phyloP scores from a whole-genome alignment of 805 yeast species.

The Saccharomycopsis oosterbeekiorum region DNA sequence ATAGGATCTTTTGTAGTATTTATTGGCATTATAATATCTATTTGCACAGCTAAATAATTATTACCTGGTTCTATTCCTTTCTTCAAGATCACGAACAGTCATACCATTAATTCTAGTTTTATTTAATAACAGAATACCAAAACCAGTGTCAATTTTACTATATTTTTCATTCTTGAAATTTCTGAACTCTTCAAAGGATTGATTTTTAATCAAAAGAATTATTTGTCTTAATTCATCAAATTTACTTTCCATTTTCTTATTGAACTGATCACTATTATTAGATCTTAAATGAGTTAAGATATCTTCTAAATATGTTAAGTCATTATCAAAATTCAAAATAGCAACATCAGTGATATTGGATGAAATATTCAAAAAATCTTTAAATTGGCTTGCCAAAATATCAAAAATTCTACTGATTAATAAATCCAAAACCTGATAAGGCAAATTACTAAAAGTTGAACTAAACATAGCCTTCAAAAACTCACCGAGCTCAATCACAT shows the following conservation, averaged over 20 bases:
- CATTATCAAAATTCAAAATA: constrained; percentile 68
- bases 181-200: constrained; percentile 17
- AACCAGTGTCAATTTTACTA: constrained; percentile 12
- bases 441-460: constrained; percentile 74
- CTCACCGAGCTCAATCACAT: constrained; percentile 74
- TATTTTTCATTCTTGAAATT: constrained; percentile 15
- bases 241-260: constrained; percentile 4
- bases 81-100: constrained; percentile 11
- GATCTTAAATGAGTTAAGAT: constrained; percentile 27
- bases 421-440: constrained; percentile 64
- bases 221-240: constrained; percentile 61
- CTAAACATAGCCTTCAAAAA: constrained; percentile 78
- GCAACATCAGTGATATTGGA: constrained; percentile 42
- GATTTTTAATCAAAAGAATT: constrained; percentile 57
- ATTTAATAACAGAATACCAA: constrained; percentile 11
- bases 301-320: constrained; percentile 64
- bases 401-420: constrained; percentile 84
- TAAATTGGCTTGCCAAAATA: constrained; percentile 62
- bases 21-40: too few relatives aligned
- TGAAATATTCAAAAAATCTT: constrained; percentile 48
- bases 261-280: constrained; percentile 7
- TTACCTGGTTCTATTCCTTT: background rate
- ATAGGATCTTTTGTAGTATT: too few relatives aligned
- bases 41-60: background rate
- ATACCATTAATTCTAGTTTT: constrained; percentile 15